Conservation (phyloP, 331 rosid genomes). For the Saraca asoca region DNA sequence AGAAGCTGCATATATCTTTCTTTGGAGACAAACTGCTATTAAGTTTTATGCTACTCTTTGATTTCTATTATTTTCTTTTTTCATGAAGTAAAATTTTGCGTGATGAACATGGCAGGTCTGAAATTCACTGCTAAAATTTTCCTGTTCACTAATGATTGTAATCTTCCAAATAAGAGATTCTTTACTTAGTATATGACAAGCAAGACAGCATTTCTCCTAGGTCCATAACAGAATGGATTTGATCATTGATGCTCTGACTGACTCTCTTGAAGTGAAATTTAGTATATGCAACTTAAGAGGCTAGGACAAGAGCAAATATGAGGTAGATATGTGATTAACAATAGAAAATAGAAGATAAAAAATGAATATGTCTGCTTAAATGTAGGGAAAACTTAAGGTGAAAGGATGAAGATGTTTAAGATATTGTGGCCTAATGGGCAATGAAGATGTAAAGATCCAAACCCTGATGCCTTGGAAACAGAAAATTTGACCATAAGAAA, state of each 20-base stretch:
- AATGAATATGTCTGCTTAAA: constrained; percentile 6
- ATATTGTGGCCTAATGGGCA: no score
- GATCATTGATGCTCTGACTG: neutral
- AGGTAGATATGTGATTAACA: constrained; percentile 6
- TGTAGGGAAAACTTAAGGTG: neutral
- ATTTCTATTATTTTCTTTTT: neutral
- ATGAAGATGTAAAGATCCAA: constrained; percentile 20
- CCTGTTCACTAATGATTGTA: neutral
- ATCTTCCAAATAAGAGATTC: neutral
- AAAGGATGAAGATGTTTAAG: neutral
- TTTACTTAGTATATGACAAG: neutral
- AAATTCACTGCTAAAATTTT: neutral
- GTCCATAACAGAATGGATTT: neutral
- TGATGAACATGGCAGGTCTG: neutral
- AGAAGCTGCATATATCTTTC: neutral
- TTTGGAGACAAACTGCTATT: no score
- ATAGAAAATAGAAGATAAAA: neutral
- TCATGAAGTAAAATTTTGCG: neutral
- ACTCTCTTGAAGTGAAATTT: neutral
- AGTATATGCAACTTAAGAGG: neutral
- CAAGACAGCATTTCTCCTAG: neutral
- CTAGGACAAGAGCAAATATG: neutral
- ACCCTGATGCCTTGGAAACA: neutral
- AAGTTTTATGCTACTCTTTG: neutral
- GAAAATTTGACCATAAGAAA: neutral